These are phyloP conservation scores for Venturiaceae sp. DNA, from an alignment of 2,329 filamentous ascomycete genomes.

Conservation along the genomic window DNA sequence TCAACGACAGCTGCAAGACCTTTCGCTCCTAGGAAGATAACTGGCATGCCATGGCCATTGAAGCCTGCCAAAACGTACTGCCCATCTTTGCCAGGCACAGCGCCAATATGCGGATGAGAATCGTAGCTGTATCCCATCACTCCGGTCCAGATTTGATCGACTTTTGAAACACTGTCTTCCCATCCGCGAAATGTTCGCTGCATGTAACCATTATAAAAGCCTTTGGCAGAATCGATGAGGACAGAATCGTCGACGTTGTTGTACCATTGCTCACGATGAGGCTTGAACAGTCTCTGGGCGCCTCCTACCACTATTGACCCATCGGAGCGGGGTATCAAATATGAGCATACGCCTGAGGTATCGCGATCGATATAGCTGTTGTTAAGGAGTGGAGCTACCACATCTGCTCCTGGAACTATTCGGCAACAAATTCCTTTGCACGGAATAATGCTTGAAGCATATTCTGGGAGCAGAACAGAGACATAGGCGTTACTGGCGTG, in stretches of 20 bases:
- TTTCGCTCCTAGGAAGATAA: slow-evolving; percentile 56
- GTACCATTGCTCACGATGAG: slow-evolving; percentile 32
- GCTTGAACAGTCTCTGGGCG: slow-evolving; percentile 43
- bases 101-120: slow-evolving; percentile 59
- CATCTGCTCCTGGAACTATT: slow-evolving; percentile 54
- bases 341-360: slow-evolving; percentile 46
- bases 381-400: slow-evolving; percentile 44
- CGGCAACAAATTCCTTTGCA: slow-evolving; percentile 51
- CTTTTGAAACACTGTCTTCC: slow-evolving; percentile 33
- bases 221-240: slow-evolving; percentile 46
- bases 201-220: slow-evolving; percentile 42
- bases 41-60: slow-evolving; percentile 66
- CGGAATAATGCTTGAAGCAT: slow-evolving; percentile 65
- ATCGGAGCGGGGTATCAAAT: slow-evolving; percentile 55
- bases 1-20: slow-evolving; percentile 53
- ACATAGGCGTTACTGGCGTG: slow-evolving; percentile 82
- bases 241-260: slow-evolving; percentile 51
- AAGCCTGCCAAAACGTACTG: slow-evolving; percentile 58
- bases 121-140: slow-evolving; percentile 72
- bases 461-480: slow-evolving; percentile 59
- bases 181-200: slow-evolving; percentile 38
- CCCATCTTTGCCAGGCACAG: slow-evolving; percentile 50
- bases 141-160: slow-evolving; percentile 56
- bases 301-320: slow-evolving; percentile 63
- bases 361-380: slow-evolving; percentile 54